These are phyloP conservation scores for Acanthamoeba royreba DNA, from an alignment of 208 protist genomes.

Conservation along the genomic window DNA sequence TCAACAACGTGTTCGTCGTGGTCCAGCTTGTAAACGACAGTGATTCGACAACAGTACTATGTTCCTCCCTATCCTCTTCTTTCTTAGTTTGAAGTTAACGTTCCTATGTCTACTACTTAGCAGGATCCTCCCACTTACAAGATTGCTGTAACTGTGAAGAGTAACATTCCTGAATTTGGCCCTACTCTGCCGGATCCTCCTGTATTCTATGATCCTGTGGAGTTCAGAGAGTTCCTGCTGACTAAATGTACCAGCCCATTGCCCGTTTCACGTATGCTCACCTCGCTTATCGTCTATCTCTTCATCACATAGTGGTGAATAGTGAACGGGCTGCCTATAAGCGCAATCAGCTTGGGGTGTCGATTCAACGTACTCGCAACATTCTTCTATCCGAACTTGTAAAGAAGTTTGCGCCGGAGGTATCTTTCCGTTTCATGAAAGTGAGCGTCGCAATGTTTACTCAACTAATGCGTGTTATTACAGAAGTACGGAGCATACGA, in stretches of 20 bases:
- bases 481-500: neutral
- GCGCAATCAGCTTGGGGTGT: neutral
- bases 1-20: conserved; percentile 38
- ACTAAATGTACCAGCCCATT: neutral
- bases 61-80: neutral
- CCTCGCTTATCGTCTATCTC: neutral
- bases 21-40: neutral
- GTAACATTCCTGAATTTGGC: conserved; percentile 10
- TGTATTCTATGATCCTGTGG: neutral
- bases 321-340: conserved; percentile 19
- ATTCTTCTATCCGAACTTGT: conserved; percentile 6
- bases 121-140: neutral
- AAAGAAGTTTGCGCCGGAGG: conserved; percentile 11
- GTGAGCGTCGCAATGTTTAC: neutral
- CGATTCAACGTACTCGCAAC: neutral
- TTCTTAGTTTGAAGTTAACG: neutral
- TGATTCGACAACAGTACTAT: too few relatives aligned
- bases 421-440: neutral
- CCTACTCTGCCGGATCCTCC: neutral
- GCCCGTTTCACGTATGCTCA: neutral
- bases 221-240: conserved; percentile 23
- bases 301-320: neutral
- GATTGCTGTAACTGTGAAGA: conserved; percentile 12
- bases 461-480: neutral
- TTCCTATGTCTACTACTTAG: neutral